Conservation (phyloP, 179 eudicot species). For the Gypsophila paniculata region DNA sequence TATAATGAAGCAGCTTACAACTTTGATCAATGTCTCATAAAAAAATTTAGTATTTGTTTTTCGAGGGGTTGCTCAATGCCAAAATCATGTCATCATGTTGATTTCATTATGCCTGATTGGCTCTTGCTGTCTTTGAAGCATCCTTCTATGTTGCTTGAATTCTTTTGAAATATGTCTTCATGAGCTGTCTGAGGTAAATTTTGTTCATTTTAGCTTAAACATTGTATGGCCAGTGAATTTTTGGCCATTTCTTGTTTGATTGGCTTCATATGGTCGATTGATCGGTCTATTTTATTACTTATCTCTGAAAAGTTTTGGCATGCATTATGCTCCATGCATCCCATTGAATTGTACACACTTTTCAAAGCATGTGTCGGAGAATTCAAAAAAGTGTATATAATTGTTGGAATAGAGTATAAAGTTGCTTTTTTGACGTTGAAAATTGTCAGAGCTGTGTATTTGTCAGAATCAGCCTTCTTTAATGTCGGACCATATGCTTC, state of each 20-base stretch:
- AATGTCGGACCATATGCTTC: constrained; percentile 1
- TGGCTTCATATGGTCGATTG: not conserved
- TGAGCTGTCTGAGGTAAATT: not conserved
- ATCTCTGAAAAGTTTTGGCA: not conserved
- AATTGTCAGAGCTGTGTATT: not conserved
- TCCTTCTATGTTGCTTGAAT: not conserved
- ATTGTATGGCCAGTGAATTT: not conserved
- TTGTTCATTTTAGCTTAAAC: not conserved
- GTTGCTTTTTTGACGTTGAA: constrained; percentile 2
- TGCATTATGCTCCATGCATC: not conserved
- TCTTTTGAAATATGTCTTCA: not conserved
- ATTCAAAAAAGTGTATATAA: too few relatives aligned
- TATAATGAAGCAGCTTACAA: not conserved
- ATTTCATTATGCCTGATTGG: not conserved
- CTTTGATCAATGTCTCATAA: not conserved
- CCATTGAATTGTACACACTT: too few relatives aligned
- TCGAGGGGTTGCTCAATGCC: not conserved
- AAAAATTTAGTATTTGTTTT: constrained; percentile 2
- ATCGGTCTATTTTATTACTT: not conserved
- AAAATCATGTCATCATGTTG: not conserved
- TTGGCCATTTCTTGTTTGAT: not conserved
- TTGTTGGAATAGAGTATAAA: not conserved
- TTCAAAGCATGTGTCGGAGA: too few relatives aligned
- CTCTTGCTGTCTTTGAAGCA: not conserved
- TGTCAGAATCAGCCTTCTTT: not conserved